Percentiles rank a stretch among this genome's conserved stretches.
phyloP scores from a whole-genome alignment of 768 basidiomycete genomes.

The Podaxis sp. region DNA sequence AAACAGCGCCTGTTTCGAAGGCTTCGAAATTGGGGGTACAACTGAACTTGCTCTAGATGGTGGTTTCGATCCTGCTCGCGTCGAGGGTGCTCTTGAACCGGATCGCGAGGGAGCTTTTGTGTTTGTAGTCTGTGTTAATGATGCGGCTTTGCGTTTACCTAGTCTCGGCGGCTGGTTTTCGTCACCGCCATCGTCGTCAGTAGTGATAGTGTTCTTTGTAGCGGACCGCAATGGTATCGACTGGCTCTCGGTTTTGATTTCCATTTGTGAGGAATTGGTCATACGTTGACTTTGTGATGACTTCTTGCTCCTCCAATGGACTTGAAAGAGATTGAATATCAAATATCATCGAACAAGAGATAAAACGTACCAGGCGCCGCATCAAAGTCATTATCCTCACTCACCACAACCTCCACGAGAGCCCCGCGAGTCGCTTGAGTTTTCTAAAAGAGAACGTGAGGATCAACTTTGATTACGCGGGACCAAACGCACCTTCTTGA shows the following conservation, averaged over 20 bases:
- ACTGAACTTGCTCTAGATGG: slow-evolving; percentile 24
- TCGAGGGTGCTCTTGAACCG: slow-evolving; percentile 11
- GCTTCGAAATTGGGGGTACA: slow-evolving; percentile 19
- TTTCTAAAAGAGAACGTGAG: slow-evolving; percentile 20
- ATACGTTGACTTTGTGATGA: not conserved
- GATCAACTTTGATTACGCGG: not conserved
- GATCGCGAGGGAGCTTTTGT: not conserved
- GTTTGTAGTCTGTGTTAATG: not conserved
- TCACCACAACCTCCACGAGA: slow-evolving; percentile 48
- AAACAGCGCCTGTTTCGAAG: slow-evolving; percentile 35
- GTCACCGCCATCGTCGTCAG: slow-evolving; percentile 15
- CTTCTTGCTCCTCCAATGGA: slow-evolving; percentile 3
- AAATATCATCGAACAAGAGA: slow-evolving; percentile 1
- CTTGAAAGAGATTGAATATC: not conserved
- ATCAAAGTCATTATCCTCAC: slow-evolving; percentile 49
- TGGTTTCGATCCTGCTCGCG: slow-evolving; percentile 20
- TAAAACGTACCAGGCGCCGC: slow-evolving; percentile 42
- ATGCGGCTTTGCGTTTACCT: slow-evolving; percentile 18
- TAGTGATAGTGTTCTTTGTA: slow-evolving; percentile 14
- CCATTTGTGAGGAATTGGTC: not conserved
- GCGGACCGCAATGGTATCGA: slow-evolving; percentile 4
- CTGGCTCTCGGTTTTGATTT: slow-evolving; percentile 1
- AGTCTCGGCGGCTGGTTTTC: slow-evolving; percentile 30
- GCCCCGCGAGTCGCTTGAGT: slow-evolving; percentile 19
- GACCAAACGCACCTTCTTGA: slow-evolving; percentile 52